Base-by-base conservation (phyloP, 1,284 basidiomycete species). In the Fomitopsis pinicola region DNA sequence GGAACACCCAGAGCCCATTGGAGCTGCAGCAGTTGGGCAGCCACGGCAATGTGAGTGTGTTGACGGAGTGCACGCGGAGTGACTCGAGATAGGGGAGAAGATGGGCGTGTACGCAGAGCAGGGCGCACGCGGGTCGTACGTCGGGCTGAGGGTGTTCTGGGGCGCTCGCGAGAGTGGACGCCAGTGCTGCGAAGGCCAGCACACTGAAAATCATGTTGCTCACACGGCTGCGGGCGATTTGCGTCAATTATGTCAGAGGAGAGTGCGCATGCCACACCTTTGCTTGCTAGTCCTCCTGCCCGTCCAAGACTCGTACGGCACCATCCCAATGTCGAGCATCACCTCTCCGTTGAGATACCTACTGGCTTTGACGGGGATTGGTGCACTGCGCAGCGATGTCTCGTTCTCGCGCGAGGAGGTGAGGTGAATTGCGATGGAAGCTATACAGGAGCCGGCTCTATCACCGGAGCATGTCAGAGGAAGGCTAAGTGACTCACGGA, bases 41-140 rank as follows among this genome's bases (percentile, higher is more conserved):
- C 66, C 68, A 69, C 2, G 70, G 70, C 28, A 67, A 70, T 59
- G 70, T 68, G 35, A 70, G 59, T 14, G 66, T 58, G 56, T 71
- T 69, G 36, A 66, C 55, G 48, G 63, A 69, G 48, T 67, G 66
- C 61, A 69, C 64, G 61, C 65, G 67, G 42, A 71, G 63, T 8
- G 68, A 64, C 55, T 69, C 67, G 19, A 71, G 62, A 66, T 68
- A 71, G 55, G 69, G 68, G 5, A 66, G 38, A 71, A 66, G 52
- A 71, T 61, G 40, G 69, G 67, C 42, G 66, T 68, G 63, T 66
- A 65, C 40, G 63, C 63, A 7, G 64, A 64, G 58, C 66, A 55
- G 35, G 67, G 66, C 26, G 68, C 67, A 35, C 67, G 64, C 0
- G 67, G 64, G 36, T 68, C 67, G n/a, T 60, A 59, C 44, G 62